Evolutionary conservation across 2,329 filamentous ascomycete species (phyloP), one percentile per base, ranked within the genome.

Genomic region (Byssoonygena ceratinophila): DNA sequence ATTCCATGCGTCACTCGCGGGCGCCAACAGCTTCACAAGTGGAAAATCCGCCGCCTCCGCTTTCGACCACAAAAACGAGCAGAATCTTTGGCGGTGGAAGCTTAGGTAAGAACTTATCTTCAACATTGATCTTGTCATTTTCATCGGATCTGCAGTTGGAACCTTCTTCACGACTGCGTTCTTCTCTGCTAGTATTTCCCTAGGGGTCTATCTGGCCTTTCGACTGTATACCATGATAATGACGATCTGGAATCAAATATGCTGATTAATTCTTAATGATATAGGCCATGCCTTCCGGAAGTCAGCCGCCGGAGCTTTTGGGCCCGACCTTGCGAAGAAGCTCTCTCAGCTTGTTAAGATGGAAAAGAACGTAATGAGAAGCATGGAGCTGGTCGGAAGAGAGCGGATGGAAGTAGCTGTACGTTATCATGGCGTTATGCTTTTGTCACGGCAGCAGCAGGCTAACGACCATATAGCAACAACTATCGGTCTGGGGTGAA

Each of bases 331-430:
- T 54, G 85, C 92, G 54, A 96, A 95, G 80, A 98, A 98, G 80
- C 83, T 98, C 57, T 88, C 90, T 37, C 87, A 94, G 75, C 81
- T 98, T 50, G 92, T 98, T 58, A 98, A 98, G 81, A 98, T 98
- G 92, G 92, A 98, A 76, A 98, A 98, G 83, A 97, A 98, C 68
- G 87, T 96, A 53, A 98, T 98, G 92, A 88, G 92, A 71, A 96
- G 89, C 69, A 83, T 97, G 78, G 92, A 98, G 69, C 79, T 88
- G 46, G 92, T 97, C 51, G 89, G 89, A 43, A 84, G 89, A 65
- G 92, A 98, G 77, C 84, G 92, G 63, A 97, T 97, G 89, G 92
- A 97, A 65, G 91, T 96, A 60, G 92, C 92, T 66, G 89, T 95
- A 85, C 66, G 87, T 79, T 32, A 4, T 8, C 25, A 23, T 34